A percentile compares a stretch with the other conserved stretches of the same genome.
These are phyloP conservation scores for Fusarium sororula DNA, from an alignment of 2,329 filamentous ascomycete genomes.

Conservation along the genomic window DNA sequence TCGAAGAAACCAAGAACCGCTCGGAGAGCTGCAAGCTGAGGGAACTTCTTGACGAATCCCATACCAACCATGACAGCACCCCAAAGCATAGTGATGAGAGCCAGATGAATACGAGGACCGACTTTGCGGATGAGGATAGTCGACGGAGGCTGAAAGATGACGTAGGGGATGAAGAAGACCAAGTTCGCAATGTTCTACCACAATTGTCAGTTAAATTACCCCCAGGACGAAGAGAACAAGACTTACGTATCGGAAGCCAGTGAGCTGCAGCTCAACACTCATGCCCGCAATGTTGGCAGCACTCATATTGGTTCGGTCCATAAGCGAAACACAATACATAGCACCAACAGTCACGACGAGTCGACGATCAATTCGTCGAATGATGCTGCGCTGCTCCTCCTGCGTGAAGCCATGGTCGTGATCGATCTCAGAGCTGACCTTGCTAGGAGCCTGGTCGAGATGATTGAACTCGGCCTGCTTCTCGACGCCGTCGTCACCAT, in stretches of 20 bases:
- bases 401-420: conserved; percentile 61
- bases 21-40: conserved; percentile 62
- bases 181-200: conserved; percentile 70
- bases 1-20: conserved; percentile 71
- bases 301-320: conserved; percentile 83
- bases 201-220: not conserved
- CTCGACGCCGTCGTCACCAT: conserved; percentile 32
- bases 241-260: conserved; percentile 57
- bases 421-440: conserved; percentile 39
- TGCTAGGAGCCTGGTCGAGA: conserved; percentile 35
- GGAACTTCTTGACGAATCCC: conserved; percentile 66
- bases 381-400: conserved; percentile 72
- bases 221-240: too few species aligned
- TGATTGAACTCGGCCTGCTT: conserved; percentile 42
- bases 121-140: conserved; percentile 74
- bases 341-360: conserved; percentile 69
- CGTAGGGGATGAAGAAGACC: conserved; percentile 79
- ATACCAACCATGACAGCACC: conserved; percentile 71
- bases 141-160: conserved; percentile 75
- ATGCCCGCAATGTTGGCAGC: conserved; percentile 76
- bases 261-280: conserved; percentile 56
- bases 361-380: conserved; percentile 73
- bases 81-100: conserved; percentile 66
- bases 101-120: conserved; percentile 67
- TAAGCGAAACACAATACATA: conserved; percentile 79